Conservation (phyloP, 805 yeast species). For the Candida alai region DNA sequence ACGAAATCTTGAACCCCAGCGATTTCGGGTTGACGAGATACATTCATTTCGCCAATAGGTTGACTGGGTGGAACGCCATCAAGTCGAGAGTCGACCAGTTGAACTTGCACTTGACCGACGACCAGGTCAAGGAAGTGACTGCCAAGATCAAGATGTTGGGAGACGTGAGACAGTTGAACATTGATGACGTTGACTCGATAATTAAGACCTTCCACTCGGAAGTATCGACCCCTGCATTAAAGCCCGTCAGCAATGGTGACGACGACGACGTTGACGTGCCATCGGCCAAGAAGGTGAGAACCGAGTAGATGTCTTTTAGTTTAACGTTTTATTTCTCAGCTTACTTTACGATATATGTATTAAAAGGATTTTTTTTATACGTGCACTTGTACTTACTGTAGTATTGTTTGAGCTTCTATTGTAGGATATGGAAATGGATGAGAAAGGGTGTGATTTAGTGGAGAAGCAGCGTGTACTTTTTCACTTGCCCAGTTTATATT, state of each 20-base stretch:
- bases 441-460: too few relatives aligned
- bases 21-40: slow-evolving; percentile 61
- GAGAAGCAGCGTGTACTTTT: too few relatives aligned
- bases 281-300: slow-evolving; percentile 36
- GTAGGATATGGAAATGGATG: too few relatives aligned
- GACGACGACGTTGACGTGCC: slow-evolving; percentile 28
- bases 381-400: too few relatives aligned
- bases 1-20: slow-evolving; percentile 54
- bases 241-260: slow-evolving; percentile 20
- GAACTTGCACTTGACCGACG: slow-evolving; percentile 52
- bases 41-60: slow-evolving; percentile 57
- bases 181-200: slow-evolving; percentile 59
- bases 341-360: too few relatives aligned
- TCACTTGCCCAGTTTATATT: too few relatives aligned
- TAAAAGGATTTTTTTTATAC: too few relatives aligned
- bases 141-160: slow-evolving; percentile 53
- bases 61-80: slow-evolving; percentile 64
- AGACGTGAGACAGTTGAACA: slow-evolving; percentile 55
- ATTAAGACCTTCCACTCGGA: slow-evolving; percentile 52
- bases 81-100: slow-evolving; percentile 59
- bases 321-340: too few relatives aligned
- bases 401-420: too few relatives aligned
- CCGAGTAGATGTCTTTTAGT: slow-evolving; percentile 7
- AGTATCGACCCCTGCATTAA: slow-evolving; percentile 25
- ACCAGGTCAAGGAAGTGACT: slow-evolving; percentile 55